Percentiles rank a stretch among this genome's conserved stretches.
Evolutionary conservation across 805 yeast species (phyloP).

Genomic region (Wickerhamiella lipophila): DNA sequence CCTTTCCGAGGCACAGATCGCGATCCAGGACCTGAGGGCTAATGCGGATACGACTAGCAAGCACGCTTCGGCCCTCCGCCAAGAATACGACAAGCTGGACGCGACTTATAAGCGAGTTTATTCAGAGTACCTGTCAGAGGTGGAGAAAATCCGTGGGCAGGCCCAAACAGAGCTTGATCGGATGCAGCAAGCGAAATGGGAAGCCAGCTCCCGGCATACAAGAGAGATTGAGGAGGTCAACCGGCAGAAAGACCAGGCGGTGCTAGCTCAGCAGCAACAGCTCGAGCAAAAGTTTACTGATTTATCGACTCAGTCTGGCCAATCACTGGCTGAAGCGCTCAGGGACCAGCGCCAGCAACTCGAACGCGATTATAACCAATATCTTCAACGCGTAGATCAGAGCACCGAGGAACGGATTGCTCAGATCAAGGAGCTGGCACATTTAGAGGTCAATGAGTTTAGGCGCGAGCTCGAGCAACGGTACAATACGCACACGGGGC

Average conservation of each 20-base stretch:
- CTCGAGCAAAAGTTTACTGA: background rate
- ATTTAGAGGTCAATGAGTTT: background rate
- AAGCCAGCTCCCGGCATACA: background rate
- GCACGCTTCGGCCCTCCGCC: background rate
- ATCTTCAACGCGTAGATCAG: background rate
- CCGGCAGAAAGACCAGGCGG: background rate
- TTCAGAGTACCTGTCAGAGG: background rate
- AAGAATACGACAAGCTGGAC: background rate
- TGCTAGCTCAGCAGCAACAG: background rate
- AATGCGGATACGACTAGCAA: background rate
- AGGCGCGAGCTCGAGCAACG: background rate
- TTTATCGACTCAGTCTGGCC: background rate
- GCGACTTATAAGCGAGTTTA: background rate
- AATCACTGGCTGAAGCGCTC: background rate
- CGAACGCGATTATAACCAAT: background rate
- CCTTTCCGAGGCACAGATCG: too few relatives aligned
- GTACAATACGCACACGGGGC: background rate
- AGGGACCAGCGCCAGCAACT: background rate
- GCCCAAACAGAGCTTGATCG: background rate
- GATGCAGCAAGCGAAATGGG: background rate
- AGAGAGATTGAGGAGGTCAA: background rate
- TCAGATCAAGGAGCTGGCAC: background rate
- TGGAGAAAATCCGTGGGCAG: background rate
- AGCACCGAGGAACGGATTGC: background rate
- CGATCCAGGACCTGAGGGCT: too few relatives aligned